Evolutionary conservation across 192 early-diverging fungal species (phyloP), one percentile per base, ranked within the genome.

Genomic region (Dispira parvispora): DNA sequence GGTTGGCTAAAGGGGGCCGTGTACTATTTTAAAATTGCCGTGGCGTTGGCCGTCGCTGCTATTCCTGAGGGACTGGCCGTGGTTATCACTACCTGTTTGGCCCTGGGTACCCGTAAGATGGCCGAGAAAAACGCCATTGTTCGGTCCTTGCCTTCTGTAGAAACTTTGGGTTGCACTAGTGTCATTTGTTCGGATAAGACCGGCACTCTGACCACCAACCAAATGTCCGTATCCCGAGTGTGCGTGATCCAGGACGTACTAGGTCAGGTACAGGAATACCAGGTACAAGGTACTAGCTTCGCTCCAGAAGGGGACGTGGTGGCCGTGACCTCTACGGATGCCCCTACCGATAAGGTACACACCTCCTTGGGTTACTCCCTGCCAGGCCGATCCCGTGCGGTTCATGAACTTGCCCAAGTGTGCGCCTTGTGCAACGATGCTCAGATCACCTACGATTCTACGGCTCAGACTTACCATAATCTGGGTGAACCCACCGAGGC

Each of bases 111-210:
- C 46, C 88, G 91, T 66, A 91, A 88, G 72, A 98, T 99, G 96
- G 94, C 96, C 61, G 80, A 84, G 47, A 83, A 89, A 76, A 86
- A 91, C 62, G 96, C 96, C 23, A 96, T 99, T 73, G 96, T 99
- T 28, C 82, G 96, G 23, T 85, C 85, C 56, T 72, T 99, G 56
- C 88, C 87, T 27, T 83, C 81, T 45, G 94, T 99, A 52, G 96
- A 99, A 77, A 98, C 96, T 1, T 79, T 99, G 44, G 96, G 96
- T 11, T 93, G 94, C 74, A 96, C 94, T 27, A 87, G 83, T 68
- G 89, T 98, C 55, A 96, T 99, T 69, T 99, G 96, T 75, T 95
- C 93, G 11, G 96, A 99, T 81, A 99, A 99, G 79, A 99, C 96
- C 18, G 96, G 96, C 56, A 99, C 96, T 42, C 78, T 99, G 68